These are phyloP conservation scores for Begonia fuchsioides DNA, from an alignment of 306 rosid genomes.

Conservation along the genomic window DNA sequence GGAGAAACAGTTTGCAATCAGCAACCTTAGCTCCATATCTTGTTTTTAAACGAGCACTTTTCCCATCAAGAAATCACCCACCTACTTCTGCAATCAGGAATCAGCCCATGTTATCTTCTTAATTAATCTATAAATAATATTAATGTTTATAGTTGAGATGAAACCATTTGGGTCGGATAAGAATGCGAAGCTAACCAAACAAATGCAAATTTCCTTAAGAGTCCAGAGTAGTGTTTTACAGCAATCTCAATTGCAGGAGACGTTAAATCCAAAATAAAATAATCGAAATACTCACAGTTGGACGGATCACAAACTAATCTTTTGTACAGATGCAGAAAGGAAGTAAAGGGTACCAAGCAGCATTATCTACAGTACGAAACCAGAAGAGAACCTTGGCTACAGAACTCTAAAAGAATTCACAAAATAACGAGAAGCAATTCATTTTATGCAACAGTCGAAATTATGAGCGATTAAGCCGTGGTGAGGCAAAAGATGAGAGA, in stretches of 20 bases:
- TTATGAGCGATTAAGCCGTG: no score
- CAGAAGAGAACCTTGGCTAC: slow-evolving; percentile 73
- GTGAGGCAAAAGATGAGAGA: no score
- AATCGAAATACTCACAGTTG: no score
- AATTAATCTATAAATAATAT: no score
- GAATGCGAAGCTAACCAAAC: slow-evolving; percentile 47
- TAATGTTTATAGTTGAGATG: no score
- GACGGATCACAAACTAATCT: slow-evolving; percentile 92
- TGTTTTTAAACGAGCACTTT: slow-evolving; percentile 88
- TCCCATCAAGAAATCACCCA: slow-evolving; percentile 86
- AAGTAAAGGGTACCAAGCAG: slow-evolving; percentile 69
- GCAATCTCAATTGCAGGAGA: slow-evolving; percentile 35
- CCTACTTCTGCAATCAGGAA: slow-evolving; percentile 48
- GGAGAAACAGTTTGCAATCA: no score
- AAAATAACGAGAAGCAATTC: neutral
- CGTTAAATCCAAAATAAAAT: no score
- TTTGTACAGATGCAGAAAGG: slow-evolving; percentile 90
- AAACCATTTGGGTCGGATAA: neutral
- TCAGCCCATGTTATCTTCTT: no score
- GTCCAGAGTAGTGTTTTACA: slow-evolving; percentile 82
- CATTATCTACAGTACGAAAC: no score
- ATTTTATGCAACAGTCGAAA: neutral
- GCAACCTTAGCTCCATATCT: slow-evolving; percentile 80
- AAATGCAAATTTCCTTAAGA: slow-evolving; percentile 71
- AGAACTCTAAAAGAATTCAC: slow-evolving; percentile 55